phyloP scores from a whole-genome alignment of 352 stramenopile genomes.

The Globisporangium spiculum region DNA sequence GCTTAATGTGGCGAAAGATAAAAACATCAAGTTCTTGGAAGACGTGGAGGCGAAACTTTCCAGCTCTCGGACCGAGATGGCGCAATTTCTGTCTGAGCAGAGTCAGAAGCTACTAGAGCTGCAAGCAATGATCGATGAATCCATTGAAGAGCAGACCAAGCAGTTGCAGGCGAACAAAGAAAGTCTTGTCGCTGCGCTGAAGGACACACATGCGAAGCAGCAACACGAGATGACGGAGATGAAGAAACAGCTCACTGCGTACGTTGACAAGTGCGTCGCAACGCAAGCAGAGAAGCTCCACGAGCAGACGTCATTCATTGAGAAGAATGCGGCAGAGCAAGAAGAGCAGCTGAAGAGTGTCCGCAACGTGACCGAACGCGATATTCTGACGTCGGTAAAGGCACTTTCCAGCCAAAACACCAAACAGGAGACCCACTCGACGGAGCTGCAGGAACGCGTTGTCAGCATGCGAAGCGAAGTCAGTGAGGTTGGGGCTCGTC shows the following conservation, averaged over 20 bases:
- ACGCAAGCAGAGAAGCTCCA: slow-evolving; percentile 35
- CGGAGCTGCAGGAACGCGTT: slow-evolving; percentile 27
- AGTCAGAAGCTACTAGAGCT: slow-evolving; percentile 45
- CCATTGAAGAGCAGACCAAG: slow-evolving; percentile 40
- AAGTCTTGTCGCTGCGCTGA: slow-evolving; percentile 27
- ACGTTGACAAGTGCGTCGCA: slow-evolving; percentile 44
- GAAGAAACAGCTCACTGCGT: slow-evolving; percentile 41
- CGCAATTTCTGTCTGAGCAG: slow-evolving; percentile 39
- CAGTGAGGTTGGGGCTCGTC: slow-evolving; percentile 12
- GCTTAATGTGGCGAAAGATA: slow-evolving; percentile 27
- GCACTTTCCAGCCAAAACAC: slow-evolving; percentile 27
- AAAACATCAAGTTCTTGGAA: slow-evolving; percentile 30
- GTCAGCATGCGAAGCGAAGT: slow-evolving; percentile 26
- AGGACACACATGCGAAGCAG: slow-evolving; percentile 32
- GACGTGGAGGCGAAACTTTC: slow-evolving; percentile 27
- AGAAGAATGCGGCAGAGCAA: slow-evolving; percentile 32
- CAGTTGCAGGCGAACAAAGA: slow-evolving; percentile 38
- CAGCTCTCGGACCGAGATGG: slow-evolving; percentile 30
- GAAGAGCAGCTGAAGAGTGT: slow-evolving; percentile 36
- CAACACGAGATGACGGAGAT: slow-evolving; percentile 41
- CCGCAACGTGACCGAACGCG: slow-evolving; percentile 31
- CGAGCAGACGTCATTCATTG: slow-evolving; percentile 43
- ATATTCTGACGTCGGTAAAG: slow-evolving; percentile 38
- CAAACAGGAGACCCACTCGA: slow-evolving; percentile 28
- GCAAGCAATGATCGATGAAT: slow-evolving; percentile 42